Base-by-base conservation (phyloP, 352 stramenopile genomes). In the Halophytophthora polymorphica region DNA sequence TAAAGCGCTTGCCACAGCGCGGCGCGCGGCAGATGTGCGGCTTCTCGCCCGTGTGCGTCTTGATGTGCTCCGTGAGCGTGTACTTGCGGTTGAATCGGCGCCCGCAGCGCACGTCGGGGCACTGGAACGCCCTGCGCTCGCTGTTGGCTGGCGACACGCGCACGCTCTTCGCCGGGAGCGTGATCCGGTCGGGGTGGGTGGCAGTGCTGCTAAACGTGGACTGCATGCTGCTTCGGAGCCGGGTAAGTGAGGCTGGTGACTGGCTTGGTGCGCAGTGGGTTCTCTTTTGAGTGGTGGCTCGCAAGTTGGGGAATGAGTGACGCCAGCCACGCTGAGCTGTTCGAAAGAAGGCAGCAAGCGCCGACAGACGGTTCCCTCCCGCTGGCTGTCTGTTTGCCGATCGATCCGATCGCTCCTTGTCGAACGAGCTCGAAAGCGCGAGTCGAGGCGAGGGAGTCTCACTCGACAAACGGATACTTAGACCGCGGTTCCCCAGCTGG, bases 51-150 rank as follows among this genome's bases (percentile, higher is more conserved):
- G 78, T 88, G 68, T 90, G 78, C 21, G 77, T 90, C 65, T 87
- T 87, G 53, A 83, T 73, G 64, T 90, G 78, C 52, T 88, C 76
- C 8, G 61, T 86, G 52, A 88, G 75, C 34, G 76, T 87, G 52
- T 82, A 83, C 38, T 78, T 82, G 69, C 75, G 75, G 54, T 83
- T 78, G 58, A 86, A 86, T 17, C 70, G 64, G n/a, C 69, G 61
- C 19, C 51, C 61, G 47, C 75, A 86, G 39, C 50, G 47, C 8
- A 61, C 51, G 43, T 76, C 61, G 3, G 62, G 60, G 50, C 73
- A 85, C 45, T 68, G 45, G 34, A 83, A 85, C 31, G 48, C 68
- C 56, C 23, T 68, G 51, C 44, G 64, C 49, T 21, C 29, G 31
- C 40, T 59, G 44, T 58, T 50, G 13, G 61, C 46, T 34, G 57